Conservation (phyloP, 495 filamentous ascomycete species). For the Sordaria brevicollis region DNA sequence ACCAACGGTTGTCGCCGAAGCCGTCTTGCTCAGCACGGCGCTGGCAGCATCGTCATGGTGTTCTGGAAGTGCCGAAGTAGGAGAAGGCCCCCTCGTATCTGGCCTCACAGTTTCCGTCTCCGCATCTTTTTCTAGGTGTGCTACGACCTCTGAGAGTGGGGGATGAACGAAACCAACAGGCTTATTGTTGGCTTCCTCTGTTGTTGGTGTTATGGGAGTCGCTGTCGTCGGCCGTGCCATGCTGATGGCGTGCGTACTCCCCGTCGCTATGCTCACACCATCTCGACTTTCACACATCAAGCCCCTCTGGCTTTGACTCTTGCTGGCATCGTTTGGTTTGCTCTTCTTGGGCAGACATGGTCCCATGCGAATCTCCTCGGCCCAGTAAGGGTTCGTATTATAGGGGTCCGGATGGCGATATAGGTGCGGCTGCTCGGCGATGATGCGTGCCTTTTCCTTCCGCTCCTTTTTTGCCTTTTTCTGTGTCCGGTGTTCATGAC, state of each 20-base stretch:
- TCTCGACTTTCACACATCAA: slow-evolving; percentile 37
- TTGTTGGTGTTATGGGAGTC: background rate
- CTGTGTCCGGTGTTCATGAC: slow-evolving; percentile 52
- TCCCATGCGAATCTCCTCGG: slow-evolving; percentile 70
- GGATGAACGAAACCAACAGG: background rate
- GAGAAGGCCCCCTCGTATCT: slow-evolving; percentile 8
- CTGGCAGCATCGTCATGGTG: slow-evolving; percentile 18
- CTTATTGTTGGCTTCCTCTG: background rate
- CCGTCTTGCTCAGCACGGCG: slow-evolving; percentile 19
- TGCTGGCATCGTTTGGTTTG: slow-evolving; percentile 33
- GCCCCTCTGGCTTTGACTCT: slow-evolving; percentile 37
- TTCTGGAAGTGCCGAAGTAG: background rate
- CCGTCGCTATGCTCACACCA: slow-evolving; percentile 20
- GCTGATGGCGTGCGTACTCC: slow-evolving; percentile 15
- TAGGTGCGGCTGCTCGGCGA: slow-evolving; percentile 57
- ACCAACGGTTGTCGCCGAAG: slow-evolving; percentile 15
- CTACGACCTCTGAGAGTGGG: background rate
- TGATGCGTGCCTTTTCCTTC: slow-evolving; percentile 46
- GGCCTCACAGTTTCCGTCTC: background rate
- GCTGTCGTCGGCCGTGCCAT: slow-evolving; percentile 13
- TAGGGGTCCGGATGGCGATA: slow-evolving; percentile 76
- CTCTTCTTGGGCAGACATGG: slow-evolving; percentile 60
- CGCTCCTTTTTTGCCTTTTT: slow-evolving; percentile 52
- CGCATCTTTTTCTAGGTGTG: background rate
- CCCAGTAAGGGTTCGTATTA: slow-evolving; percentile 78